These are phyloP conservation scores for Saturnispora silvae DNA, from an alignment of 805 yeast species.

Conservation along the genomic window DNA sequence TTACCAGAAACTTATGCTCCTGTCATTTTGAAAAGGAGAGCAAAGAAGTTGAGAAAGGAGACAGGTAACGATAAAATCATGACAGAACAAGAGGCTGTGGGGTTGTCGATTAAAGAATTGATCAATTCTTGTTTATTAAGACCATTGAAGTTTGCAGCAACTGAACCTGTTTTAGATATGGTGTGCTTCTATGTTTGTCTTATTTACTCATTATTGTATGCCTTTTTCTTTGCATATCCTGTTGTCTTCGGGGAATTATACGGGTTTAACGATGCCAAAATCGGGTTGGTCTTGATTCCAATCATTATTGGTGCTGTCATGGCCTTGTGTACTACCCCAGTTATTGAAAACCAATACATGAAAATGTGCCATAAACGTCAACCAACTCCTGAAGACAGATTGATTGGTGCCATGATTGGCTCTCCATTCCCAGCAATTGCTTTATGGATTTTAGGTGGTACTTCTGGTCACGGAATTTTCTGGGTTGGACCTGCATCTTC, in stretches of 20 bases:
- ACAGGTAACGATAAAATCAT: slow-evolving; percentile 76
- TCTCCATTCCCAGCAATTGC: slow-evolving; percentile 76
- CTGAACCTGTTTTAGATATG: slow-evolving; percentile 79
- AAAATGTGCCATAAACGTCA: slow-evolving; percentile 39
- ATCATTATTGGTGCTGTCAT: slow-evolving; percentile 76
- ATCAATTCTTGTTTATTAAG: slow-evolving; percentile 62
- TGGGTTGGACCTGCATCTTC: slow-evolving; percentile 57
- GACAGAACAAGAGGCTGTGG: slow-evolving; percentile 88
- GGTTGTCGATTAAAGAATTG: slow-evolving; percentile 58
- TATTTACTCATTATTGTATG: slow-evolving; percentile 82
- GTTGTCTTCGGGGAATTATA: slow-evolving; percentile 73
- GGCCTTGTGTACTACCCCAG: slow-evolving; percentile 67
- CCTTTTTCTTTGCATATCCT: slow-evolving; percentile 93
- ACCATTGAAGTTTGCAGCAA: slow-evolving; percentile 65
- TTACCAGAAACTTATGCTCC: slow-evolving; percentile 94
- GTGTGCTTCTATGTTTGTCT: slow-evolving; percentile 81
- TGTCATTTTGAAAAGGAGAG: slow-evolving; percentile 58
- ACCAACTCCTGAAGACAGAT: slow-evolving; percentile 72
- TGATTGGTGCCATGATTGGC: slow-evolving; percentile 74
- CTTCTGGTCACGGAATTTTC: slow-evolving; percentile 55
- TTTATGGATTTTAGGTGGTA: slow-evolving; percentile 71
- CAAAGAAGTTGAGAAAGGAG: slow-evolving; percentile 56
- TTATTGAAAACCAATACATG: slow-evolving; percentile 54
- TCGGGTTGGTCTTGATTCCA: slow-evolving; percentile 85
- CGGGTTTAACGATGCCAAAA: slow-evolving; percentile 63